Percentiles rank a stretch among this genome's conserved stretches.
Conservation (phyloP, 495 filamentous ascomycete species). For the Aspergillus bertholletiae region DNA sequence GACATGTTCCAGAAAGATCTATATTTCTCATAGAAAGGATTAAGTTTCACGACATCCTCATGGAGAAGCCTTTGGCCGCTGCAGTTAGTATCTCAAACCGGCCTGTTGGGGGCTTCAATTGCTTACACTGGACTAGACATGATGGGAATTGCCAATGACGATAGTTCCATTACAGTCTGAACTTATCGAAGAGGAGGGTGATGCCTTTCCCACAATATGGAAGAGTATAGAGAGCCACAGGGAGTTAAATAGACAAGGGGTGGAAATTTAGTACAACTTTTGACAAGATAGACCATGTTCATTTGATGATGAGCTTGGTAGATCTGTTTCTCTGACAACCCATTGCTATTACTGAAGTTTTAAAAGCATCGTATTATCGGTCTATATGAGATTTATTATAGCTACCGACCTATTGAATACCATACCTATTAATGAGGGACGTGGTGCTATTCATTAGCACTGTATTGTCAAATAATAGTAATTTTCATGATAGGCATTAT, state of each 20-base stretch:
- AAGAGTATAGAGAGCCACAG: neutral
- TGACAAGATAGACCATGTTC: neutral
- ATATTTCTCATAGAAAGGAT: slow-evolving; percentile 29
- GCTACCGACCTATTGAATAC: too few relatives aligned
- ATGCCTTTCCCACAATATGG: neutral
- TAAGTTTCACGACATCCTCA: slow-evolving; percentile 29
- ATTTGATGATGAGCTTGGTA: too few relatives aligned
- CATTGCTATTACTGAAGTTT: too few relatives aligned
- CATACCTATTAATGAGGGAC: too few relatives aligned
- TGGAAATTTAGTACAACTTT: neutral
- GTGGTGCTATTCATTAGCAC: too few relatives aligned
- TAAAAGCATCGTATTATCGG: too few relatives aligned
- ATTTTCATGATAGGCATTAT: too few relatives aligned
- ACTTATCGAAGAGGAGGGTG: neutral
- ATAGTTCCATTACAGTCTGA: neutral
- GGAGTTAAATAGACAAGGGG: neutral
- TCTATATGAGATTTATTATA: too few relatives aligned
- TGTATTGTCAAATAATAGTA: too few relatives aligned
- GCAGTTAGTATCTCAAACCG: slow-evolving; percentile 9
- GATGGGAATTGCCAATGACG: slow-evolving; percentile 1
- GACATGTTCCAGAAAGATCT: slow-evolving; percentile 15
- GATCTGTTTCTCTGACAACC: too few relatives aligned
- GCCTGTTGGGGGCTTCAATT: neutral
- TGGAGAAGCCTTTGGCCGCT: slow-evolving; percentile 17
- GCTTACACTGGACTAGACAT: slow-evolving; percentile 18